Evolutionary conservation across 192 early-diverging fungal genomes (phyloP), one percentile per base, ranked within the genome.

Genomic region (Coemansia sp.): DNA sequence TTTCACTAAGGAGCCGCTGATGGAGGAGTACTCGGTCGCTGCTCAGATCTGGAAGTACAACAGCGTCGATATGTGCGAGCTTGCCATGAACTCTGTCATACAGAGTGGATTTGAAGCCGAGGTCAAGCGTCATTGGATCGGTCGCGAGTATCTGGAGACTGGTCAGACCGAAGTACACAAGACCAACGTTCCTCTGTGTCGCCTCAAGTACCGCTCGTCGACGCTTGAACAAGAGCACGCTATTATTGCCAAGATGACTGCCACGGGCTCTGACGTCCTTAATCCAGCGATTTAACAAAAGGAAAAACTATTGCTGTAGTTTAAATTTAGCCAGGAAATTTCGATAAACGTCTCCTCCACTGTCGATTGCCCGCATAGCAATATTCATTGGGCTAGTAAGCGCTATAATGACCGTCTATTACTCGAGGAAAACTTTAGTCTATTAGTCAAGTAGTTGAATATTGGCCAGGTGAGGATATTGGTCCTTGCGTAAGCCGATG

Each of bases 11-110:
- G 96, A 98, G 74, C 96, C 96, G 0, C 67, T 98, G 75, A 98
- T 96, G 78, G 96, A 98, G 74, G 96, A 98, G 73, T 98, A 94
- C 76, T 93, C 92, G 65, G 92, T 96, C 1, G 95, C 93, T 2
- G 92, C 94, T 34, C 94, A 96, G 89, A 98, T 98, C 63, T 98
- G 92, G 92, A 96, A 96, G 71, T 79, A 94, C 27, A 92, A 92
- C n/a, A 78, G 87, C 18, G 85, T 89, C 3, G 96, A 98, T 69
- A 95, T 97, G 93, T 96, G 95, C 74, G 96, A 98, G 73, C 84
- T 98, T 60, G 92, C 96, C 1, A 86, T 93, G 59, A 95, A 96
- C 81, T 93, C 91, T 37, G 90, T 93, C 3, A 72, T 92, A 9
- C 95, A 96, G 70, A 91, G 90, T 80, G 96, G 96, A 3, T 98